Evolutionary conservation across 176 grass and related monocot species (phyloP).

Genomic region (Oryza brachyantha): DNA sequence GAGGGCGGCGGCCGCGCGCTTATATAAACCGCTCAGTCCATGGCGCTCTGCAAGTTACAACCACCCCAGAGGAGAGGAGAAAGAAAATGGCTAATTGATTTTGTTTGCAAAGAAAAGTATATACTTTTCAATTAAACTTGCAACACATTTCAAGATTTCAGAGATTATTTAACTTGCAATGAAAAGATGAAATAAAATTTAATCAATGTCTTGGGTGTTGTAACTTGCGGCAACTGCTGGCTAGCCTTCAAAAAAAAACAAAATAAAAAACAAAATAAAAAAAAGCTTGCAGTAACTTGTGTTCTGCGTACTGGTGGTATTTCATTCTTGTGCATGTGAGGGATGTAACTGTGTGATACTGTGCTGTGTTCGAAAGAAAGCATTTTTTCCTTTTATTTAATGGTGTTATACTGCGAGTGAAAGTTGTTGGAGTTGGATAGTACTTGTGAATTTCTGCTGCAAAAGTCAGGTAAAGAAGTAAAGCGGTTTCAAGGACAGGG

Average conservation of each 20-base stretch:
- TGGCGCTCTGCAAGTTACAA: not conserved
- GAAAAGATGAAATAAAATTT: not conserved
- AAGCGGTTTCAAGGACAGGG: not conserved
- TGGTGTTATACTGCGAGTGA: not conserved
- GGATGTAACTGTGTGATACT: not conserved
- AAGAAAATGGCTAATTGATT: not conserved
- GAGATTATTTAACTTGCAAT: not conserved
- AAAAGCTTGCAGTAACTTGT: not conserved
- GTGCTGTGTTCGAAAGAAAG: not conserved
- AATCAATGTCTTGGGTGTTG: not conserved
- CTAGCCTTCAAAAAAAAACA: no score
- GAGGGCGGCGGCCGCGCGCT: not conserved
- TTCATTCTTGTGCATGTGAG: not conserved
- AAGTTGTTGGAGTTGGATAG: not conserved
- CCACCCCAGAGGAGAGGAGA: not conserved
- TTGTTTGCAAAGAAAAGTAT: conserved; percentile 17
- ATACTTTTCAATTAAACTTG: not conserved
- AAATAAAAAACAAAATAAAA: no score
- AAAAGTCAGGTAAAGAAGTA: conserved; percentile 1
- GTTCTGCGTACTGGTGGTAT: not conserved
- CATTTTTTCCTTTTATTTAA: not conserved
- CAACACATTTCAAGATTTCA: no score
- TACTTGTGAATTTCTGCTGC: not conserved
- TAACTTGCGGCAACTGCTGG: not conserved
- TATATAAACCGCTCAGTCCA: conserved; percentile 22